phyloP scores from a whole-genome alignment of 2,329 filamentous ascomycete genomes.

The Botrytis hyacinthi region DNA sequence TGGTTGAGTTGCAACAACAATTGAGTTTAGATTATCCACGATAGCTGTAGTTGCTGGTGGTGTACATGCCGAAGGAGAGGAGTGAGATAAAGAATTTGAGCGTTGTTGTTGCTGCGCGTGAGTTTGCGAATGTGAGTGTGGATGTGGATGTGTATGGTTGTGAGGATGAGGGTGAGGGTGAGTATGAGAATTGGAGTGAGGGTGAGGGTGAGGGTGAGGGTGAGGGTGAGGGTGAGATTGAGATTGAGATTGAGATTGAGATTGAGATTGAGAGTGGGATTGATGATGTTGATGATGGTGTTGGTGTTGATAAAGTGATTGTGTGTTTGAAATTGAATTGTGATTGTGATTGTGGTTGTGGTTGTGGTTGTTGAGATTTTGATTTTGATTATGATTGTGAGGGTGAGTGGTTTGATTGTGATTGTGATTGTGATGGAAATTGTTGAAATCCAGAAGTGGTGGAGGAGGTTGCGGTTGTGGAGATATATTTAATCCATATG shows the following conservation, averaged over 20 bases:
- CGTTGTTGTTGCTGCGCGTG: conserved; percentile 1
- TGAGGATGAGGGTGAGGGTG: conserved; percentile 10
- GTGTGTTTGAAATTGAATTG: background rate
- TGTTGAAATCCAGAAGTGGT: conserved; percentile 18
- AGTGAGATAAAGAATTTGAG: conserved; percentile 10
- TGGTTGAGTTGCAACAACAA: conserved; percentile 2
- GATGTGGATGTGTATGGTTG: background rate
- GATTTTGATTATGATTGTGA: background rate
- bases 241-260: no score
- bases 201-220: background rate
- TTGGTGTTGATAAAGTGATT: background rate
- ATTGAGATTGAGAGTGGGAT: background rate
- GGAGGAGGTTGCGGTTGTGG: conserved; percentile 19
- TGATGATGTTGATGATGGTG: background rate
- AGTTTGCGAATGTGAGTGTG: background rate
- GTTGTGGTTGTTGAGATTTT: background rate
- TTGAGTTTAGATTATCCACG: conserved; percentile 8
- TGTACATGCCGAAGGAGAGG: background rate
- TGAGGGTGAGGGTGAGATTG: background rate
- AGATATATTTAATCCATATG: conserved; percentile 28
- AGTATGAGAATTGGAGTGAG: no score
- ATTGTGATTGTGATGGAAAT: background rate
- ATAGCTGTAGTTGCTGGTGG: background rate
- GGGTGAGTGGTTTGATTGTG: background rate
- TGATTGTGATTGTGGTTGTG: background rate